phyloP scores from a whole-genome alignment of 2,329 filamentous ascomycete genomes.

The Orbilia oligospora region DNA sequence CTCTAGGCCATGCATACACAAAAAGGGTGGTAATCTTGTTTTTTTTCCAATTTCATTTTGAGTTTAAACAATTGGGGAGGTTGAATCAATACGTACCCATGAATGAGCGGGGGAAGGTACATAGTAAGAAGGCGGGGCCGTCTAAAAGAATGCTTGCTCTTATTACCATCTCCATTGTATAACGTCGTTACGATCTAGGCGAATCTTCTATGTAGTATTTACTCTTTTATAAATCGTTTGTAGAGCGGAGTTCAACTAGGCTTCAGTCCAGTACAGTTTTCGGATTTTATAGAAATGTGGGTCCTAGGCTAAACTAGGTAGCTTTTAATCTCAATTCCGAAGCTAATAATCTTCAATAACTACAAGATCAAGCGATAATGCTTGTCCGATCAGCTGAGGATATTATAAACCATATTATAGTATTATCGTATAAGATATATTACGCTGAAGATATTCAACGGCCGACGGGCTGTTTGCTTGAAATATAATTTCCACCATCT shows the following conservation, averaged over 20 bases:
- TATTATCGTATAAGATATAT: too few relatives aligned
- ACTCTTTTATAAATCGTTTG: not conserved
- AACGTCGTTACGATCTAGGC: conserved; percentile 17
- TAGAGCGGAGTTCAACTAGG: too few relatives aligned
- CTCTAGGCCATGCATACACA: conserved; percentile 27
- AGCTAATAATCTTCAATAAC: too few relatives aligned
- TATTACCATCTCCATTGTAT: not conserved
- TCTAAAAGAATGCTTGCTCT: not conserved
- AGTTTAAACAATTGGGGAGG: conserved; percentile 4
- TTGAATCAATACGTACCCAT: not conserved
- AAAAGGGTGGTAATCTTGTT: conserved; percentile 26
- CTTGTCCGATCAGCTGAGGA: not conserved
- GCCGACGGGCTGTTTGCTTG: not conserved
- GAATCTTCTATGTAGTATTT: conserved; percentile 5
- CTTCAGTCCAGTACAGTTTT: too few relatives aligned
- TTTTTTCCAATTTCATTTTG: not conserved
- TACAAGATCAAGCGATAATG: too few relatives aligned
- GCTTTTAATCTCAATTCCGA: too few relatives aligned
- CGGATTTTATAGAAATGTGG: too few relatives aligned
- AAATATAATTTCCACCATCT: not conserved
- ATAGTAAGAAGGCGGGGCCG: conserved; percentile 1
- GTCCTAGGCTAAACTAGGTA: too few relatives aligned
- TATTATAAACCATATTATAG: not conserved
- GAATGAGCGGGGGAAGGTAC: not conserved
- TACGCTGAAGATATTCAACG: not conserved